Conservation (phyloP, 176 grass and related monocot genomes). For the Bolboschoenus planiculmis region DNA sequence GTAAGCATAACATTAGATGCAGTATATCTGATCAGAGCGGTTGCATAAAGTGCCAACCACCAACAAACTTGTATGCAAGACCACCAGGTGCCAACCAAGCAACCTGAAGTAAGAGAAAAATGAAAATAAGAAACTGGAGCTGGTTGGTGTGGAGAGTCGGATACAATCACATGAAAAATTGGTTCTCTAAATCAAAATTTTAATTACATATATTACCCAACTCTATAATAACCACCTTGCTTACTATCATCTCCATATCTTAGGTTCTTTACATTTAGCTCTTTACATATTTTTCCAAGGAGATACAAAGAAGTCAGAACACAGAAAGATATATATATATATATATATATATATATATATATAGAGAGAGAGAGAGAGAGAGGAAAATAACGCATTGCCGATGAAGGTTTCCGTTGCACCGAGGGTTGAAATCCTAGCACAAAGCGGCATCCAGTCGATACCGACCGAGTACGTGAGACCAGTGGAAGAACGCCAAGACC, state of each 20-base stretch:
- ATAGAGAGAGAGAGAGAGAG: too few species aligned
- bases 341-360: too few species aligned
- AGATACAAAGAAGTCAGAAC: neutral
- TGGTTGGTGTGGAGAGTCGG: constrained; percentile 14
- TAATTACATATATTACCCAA: neutral
- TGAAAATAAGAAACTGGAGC: neutral
- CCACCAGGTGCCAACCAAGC: too few species aligned
- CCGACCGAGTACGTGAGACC: constrained; percentile 72
- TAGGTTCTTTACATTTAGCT: neutral
- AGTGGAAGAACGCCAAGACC: constrained; percentile 44
- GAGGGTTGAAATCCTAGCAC: constrained; percentile 54
- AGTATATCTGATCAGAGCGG: too few species aligned
- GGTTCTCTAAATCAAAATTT: neutral
- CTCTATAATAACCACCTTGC: neutral
- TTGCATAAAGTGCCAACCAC: too few species aligned
- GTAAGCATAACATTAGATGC: too few species aligned
- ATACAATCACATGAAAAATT: constrained; percentile 9
- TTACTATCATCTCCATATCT: neutral
- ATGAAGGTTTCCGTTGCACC: neutral
- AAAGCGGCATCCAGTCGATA: constrained; percentile 38
- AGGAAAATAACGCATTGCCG: neutral
- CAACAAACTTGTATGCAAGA: too few species aligned
- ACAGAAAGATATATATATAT: too few species aligned
- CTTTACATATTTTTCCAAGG: neutral
- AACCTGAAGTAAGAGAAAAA: too few species aligned